phyloP scores from a whole-genome alignment of 1,284 basidiomycete species.

The Ganoderma multipileum region DNA sequence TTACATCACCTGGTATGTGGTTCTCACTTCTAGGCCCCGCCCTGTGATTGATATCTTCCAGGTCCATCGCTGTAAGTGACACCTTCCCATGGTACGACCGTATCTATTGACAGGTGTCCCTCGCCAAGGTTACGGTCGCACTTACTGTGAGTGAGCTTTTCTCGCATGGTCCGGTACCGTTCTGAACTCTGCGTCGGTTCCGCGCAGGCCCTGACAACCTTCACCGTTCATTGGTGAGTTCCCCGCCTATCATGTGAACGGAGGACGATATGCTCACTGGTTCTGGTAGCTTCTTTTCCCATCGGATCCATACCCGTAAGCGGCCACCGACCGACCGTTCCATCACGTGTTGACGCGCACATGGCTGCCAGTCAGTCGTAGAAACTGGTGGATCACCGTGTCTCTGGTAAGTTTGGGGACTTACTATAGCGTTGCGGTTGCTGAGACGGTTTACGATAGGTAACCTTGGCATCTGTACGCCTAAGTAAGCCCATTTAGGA shows the following conservation, averaged over 20 bases:
- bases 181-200: not conserved
- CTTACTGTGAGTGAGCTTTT: constrained; percentile 17
- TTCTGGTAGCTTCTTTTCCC: constrained; percentile 23
- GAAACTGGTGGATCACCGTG: constrained; percentile 23
- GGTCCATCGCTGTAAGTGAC: constrained; percentile 18
- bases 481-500: constrained; percentile 11
- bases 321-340: not conserved
- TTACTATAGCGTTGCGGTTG: not conserved
- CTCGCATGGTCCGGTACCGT: not conserved
- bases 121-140: constrained; percentile 17
- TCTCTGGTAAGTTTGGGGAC: constrained; percentile 16
- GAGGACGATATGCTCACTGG: not conserved
- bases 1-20: constrained; percentile 18
- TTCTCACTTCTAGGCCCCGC: not conserved
- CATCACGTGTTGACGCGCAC: not conserved
- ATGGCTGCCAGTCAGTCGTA: constrained; percentile 16
- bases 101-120: not conserved
- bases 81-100: not conserved
- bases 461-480: constrained; percentile 9
- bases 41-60: not conserved
- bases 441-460: constrained; percentile 2
- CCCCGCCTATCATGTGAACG: not conserved
- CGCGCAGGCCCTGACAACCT: constrained; percentile 15
- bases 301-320: constrained; percentile 24
- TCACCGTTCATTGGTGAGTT: constrained; percentile 22